Evolutionary conservation across 441 rosid species (phyloP).

Genomic region (Arabidopsis lyrata): DNA sequence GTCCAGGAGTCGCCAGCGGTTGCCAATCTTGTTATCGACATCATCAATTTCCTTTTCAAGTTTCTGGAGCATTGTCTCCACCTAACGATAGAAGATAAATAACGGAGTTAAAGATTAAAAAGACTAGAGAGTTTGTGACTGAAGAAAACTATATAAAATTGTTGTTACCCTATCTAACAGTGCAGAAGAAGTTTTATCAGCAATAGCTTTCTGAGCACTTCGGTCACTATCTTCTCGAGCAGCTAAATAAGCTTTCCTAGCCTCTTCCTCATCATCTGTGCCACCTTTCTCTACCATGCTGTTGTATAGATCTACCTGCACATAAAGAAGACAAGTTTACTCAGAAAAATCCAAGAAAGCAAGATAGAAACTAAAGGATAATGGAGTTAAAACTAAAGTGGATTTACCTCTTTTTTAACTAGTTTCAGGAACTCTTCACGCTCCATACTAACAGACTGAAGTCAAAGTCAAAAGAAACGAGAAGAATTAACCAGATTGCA

Average conservation of each 20-base stretch:
- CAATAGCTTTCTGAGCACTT: constrained; percentile 59
- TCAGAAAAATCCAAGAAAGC: constrained; percentile 17
- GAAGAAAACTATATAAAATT: not conserved
- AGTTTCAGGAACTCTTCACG: constrained; percentile 90
- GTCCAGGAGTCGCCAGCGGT: constrained; percentile 87
- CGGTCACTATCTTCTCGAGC: constrained; percentile 80
- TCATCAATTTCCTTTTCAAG: constrained; percentile 94
- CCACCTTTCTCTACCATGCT: constrained; percentile 91
- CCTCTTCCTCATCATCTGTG: constrained; percentile 72
- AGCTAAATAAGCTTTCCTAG: constrained; percentile 82
- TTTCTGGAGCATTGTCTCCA: constrained; percentile 93
- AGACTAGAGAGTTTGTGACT: not conserved
- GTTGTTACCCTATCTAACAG: constrained; percentile 68
- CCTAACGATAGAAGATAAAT: constrained; percentile 51
- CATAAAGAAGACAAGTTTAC: not conserved
- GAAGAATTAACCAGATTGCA: constrained; percentile 13
- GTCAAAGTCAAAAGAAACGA: constrained; percentile 36
- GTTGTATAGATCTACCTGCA: constrained; percentile 78
- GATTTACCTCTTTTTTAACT: constrained; percentile 82
- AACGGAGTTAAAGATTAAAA: not conserved
- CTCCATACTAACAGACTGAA: constrained; percentile 90
- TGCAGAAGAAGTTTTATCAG: constrained; percentile 66
- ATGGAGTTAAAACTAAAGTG: not conserved
- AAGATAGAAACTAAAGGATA: not conserved
- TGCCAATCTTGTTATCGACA: constrained; percentile 90